Evolutionary conservation across 768 basidiomycete genomes (phyloP), one percentile per base, ranked within the genome.

Genomic region (Lactarius akahatsu): DNA sequence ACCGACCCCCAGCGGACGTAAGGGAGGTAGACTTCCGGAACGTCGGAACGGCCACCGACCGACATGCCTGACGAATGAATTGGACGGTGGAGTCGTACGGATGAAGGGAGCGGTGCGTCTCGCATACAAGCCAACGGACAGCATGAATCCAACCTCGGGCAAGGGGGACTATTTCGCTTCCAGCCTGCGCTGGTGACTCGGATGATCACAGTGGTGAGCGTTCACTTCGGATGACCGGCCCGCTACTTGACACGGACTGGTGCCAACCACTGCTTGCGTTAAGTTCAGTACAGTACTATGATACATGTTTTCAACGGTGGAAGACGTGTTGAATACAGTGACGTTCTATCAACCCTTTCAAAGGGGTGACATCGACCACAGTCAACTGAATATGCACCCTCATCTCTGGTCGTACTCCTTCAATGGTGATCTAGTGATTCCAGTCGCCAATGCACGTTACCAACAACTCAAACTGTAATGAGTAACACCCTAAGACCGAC

Each of bases 81-180:
- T 54, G 13, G 23, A 32, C 2, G 41, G 41, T 38, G 57, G 32
- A 11, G 38, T 20, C 13, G 43, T 40, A 16, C 54, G 13, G 43
- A 56, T 34, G 20, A 41, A 40, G 34, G 5, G n/a, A 16, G 57
- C 28, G 9, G 62, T 56, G 41, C 54, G 43, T 47, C 66, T 63
- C 50, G 57, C 30, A 62, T 57, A 57, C 40, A 67, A 38, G 28
- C 62, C 61, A 47, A 41, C 15, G 62, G 57, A 63, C 15, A 67
- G 62, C 66, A 67, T 67, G 58, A 47, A 67, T 63, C 56, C 50
- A 28, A 66, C 55, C 43, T 34, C n/a, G 23, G n/a, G 26, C 23
- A 34, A 15, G 50, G 36, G 8, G 30, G 50, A 57, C 30, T 13
- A 52, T 57, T 26, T 57, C 28, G 56, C 18, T 57, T 30, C 56